Base-by-base conservation (phyloP, 139 green algal genomes). In the Closterium sp. region DNA sequence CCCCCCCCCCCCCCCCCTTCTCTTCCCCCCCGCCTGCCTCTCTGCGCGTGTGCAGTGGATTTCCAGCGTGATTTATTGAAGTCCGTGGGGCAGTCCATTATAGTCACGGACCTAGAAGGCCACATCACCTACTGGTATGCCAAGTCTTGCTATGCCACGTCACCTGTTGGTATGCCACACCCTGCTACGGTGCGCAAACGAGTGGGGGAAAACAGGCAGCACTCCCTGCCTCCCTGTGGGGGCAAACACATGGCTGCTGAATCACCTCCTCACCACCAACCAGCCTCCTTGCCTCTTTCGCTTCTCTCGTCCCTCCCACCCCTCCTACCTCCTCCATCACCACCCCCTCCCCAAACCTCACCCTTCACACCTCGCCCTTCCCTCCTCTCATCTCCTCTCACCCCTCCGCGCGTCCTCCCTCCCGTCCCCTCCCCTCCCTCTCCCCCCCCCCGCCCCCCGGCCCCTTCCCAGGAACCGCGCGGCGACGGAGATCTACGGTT, bases 401-500 rank as follows among this genome's bases (percentile, higher is more conserved):
- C 43, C 43, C 9, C 36, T 64, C 36, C 36, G 9, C 36, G 36
- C 36, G 36, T 9, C 9, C 1, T 8, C 36, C 36, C 36, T 64
- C 36, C 36, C 36, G 9, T 21, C 43, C 43, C 43, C 43, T 66
- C 43, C 19, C 43, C 9, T 66, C 43, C 43, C 43, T 16, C 21
- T 16, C 43, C 43, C 7, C 21, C 43, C 36, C 5, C 36, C 5
- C 36, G 36, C 36, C 36, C 36, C 38, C 38, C 38, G 16, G 38
- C 38, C 10, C 38, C n/a, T n/a, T 6, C 10, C 55, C 88, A 91
- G 88, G 88, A 91, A 91, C n/a, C 64, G 88, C 2, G 88, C 88
- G 28, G 88, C 88, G 5, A 91, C 88, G 36, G 36, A 36, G 36
- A 91, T 91, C 16, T 91, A 91, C 84, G 88, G 88, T 28, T 91